A percentile compares a stretch with the other conserved stretches of the same genome.
Evolutionary conservation across 148 eudicot genomes (phyloP).

Genomic region (Limonium bicolor): DNA sequence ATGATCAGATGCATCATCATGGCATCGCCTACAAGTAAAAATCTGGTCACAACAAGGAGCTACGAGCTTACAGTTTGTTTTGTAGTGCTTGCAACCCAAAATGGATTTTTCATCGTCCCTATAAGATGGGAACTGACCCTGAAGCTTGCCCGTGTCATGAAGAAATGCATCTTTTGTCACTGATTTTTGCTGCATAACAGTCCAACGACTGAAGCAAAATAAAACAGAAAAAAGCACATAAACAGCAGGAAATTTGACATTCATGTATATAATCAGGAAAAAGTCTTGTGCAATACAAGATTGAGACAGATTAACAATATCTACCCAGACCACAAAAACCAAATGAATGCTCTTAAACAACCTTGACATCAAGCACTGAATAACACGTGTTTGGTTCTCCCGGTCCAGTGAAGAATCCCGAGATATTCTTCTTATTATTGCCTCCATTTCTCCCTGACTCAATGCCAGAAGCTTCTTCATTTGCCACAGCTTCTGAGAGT

Average conservation of each 20-base stretch:
- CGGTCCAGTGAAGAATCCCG: conserved; percentile 52
- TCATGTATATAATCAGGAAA: not conserved
- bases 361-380: conserved; percentile 69
- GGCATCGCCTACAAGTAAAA: conserved; percentile 76
- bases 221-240: conserved; percentile 6
- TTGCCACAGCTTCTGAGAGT: conserved; percentile 10
- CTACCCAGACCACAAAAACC: not conserved
- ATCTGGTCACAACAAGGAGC: conserved; percentile 71
- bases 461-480: conserved; percentile 20
- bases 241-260: not conserved
- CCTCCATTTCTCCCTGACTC: conserved; percentile 54
- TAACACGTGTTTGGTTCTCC: conserved; percentile 39
- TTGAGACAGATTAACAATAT: not conserved
- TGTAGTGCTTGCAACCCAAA: conserved; percentile 88
- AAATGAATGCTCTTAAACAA: conserved; percentile 1
- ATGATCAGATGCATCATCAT: conserved; percentile 72
- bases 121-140: conserved; percentile 66
- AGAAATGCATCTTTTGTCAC: conserved; percentile 13
- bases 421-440: conserved; percentile 48
- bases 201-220: conserved; percentile 43
- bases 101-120: conserved; percentile 29
- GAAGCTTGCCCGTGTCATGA: conserved; percentile 32
- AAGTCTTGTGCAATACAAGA: not conserved
- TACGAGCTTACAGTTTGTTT: conserved; percentile 80
- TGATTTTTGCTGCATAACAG: conserved; percentile 28